phyloP scores from a whole-genome alignment of 306 rosid species.

The Dicorynia guianensis region DNA sequence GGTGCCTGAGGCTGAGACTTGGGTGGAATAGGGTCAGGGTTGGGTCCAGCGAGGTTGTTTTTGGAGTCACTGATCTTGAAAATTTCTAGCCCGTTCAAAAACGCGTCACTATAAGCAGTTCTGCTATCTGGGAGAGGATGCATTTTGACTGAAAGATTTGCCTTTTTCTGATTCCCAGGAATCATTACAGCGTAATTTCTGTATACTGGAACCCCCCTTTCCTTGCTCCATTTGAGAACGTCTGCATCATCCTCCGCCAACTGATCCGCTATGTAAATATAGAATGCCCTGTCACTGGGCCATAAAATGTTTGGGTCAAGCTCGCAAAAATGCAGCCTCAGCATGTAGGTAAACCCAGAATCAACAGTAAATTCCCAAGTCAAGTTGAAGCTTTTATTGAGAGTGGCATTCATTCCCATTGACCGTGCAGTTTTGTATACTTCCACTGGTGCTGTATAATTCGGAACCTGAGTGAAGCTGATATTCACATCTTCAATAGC shows the following conservation, averaged over 20 bases:
- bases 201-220: background rate
- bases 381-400: background rate
- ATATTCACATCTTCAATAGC: background rate
- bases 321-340: conserved; percentile 43
- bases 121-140: background rate
- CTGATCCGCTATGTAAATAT: conserved; percentile 27
- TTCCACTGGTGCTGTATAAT: conserved; percentile 21
- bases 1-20: too few relatives aligned
- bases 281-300: accelerated
- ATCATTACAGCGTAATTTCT: background rate
- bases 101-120: background rate
- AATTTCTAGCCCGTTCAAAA: conserved; percentile 53
- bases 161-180: background rate
- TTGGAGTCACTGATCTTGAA: conserved; percentile 33
- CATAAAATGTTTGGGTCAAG: background rate
- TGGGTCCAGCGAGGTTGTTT: conserved; percentile 35
- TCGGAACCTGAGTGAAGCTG: background rate
- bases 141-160: conserved; percentile 12
- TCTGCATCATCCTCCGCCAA: background rate
- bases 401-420: background rate
- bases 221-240: background rate
- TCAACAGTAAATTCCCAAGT: conserved; percentile 19
- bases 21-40: conserved; percentile 18
- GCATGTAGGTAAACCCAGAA: conserved; percentile 5
- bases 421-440: background rate